Base-by-base conservation (phyloP, 352 stramenopile genomes). In the Pythium graminicola region DNA sequence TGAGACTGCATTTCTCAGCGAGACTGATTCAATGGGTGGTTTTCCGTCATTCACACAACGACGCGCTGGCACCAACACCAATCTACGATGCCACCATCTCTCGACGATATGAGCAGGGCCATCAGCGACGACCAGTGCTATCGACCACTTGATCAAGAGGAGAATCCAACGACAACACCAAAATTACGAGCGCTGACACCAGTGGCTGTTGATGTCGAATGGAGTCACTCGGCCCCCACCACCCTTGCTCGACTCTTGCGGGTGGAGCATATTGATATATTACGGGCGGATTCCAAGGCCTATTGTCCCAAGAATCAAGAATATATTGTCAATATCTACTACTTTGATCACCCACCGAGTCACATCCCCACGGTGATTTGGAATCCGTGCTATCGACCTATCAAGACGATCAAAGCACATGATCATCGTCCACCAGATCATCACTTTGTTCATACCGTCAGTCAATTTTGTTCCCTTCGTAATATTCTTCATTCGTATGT, bases 381-480 rank as follows among this genome's bases (percentile, higher is more conserved):
- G 27, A 39, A 22, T 16, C n/a, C 43, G n/a, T 28, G n/a, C n/a
- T n/a, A n/a, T n/a, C n/a, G n/a, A n/a, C n/a, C n/a, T n/a, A 14
- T 4, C 24, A 39, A 29, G 8, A 20, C 5, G 4, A 8, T 1
- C 17, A 17, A 7, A 10, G 6, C 39, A 24, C 6, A 7, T 24
- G 14, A 19, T 29, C n/a, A 46, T 4, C 22, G 43, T 1, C 2
- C 43, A 16, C 43, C 43, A 0, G 43, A 39, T 24, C 27, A 14
- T 24, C 45, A 42, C 4, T n/a, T 41, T 24, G 17, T 41, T 22
- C 20, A 28, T 19, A 52, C 8, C 17, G 45, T 23, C 28, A 32
- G 26, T n/a, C 45, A 41, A n/a, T 52, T 40, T 19, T 52, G 45
- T 32, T 52, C 45, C 8, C 29, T 52, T 9, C 45, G 45, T 7